A percentile compares a stretch with the other conserved stretches of the same genome.
phyloP scores from a whole-genome alignment of 257 asterid species.

The Solanum virginianum region DNA sequence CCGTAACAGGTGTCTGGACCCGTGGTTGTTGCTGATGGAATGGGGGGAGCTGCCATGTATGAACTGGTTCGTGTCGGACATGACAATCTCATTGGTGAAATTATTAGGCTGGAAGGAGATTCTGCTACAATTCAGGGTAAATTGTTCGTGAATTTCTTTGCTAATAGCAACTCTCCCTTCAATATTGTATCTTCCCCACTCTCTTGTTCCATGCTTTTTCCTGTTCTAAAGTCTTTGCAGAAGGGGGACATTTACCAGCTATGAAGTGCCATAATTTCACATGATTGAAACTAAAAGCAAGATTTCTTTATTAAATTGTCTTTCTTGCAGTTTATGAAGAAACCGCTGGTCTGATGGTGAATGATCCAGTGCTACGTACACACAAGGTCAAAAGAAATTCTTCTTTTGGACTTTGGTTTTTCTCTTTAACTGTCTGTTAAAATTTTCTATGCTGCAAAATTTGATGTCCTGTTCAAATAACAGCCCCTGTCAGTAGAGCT shows the following conservation, averaged over 20 bases:
- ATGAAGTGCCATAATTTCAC: not conserved
- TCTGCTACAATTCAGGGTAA: slow-evolving; percentile 98
- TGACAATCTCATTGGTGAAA: slow-evolving; percentile 94
- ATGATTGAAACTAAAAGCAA: not conserved
- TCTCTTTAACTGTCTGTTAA: not conserved
- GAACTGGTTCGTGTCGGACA: slow-evolving; percentile 98
- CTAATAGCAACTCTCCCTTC: not conserved
- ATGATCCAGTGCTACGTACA: slow-evolving; percentile 95
- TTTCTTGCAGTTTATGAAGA: slow-evolving; percentile 81
- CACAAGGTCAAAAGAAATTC: slow-evolving; percentile 48
- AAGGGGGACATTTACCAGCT: not conserved
- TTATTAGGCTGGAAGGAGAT: slow-evolving; percentile 96
- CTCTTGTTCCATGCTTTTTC: not conserved
- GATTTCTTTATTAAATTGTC: not conserved
- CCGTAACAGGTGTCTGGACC: slow-evolving; percentile 83
- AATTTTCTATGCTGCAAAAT: not conserved
- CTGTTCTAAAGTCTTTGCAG: not conserved
- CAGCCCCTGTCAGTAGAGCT: slow-evolving; percentile 96
- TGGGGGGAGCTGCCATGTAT: slow-evolving; percentile 99
- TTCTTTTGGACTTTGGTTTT: not conserved
- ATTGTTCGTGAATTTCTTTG: not conserved
- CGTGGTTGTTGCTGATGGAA: slow-evolving; percentile 98
- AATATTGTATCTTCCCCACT: not conserved
- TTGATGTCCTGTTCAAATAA: not conserved
- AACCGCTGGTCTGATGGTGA: slow-evolving; percentile 92